Base-by-base conservation (phyloP, 768 basidiomycete species). In the Russula lepida region DNA sequence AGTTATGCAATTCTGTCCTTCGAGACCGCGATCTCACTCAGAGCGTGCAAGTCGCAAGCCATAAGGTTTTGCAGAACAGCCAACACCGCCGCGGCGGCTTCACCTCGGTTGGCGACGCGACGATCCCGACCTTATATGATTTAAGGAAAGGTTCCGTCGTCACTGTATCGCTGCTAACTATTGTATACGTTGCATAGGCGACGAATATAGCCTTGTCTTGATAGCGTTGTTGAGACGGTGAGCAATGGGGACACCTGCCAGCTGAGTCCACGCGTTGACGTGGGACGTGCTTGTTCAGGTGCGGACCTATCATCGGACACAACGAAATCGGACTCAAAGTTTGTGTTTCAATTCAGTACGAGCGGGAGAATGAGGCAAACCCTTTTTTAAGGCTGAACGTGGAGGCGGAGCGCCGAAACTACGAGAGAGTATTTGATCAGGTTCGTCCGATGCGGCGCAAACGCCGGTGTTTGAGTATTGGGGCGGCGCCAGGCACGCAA, bases 371-470 rank as follows among this genome's bases (percentile, higher is more conserved):
- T 30, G 15, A 32, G 30, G 41, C 28, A 17, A n/a, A 28, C 49
- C 43, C 15, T 60, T 60, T 32, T 39, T 54, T 28, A 39, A 58
- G 56, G 46, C 27, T 62, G 50, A 56, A 44, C 51, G 37, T 28
- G 54, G 32, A 7, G 46, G 62, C 62, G 62, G 62, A 63, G 62
- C 62, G 62, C 62, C 56, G 62, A 51, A 28, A 23, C n/a, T 9
- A 46, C 44, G 0, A 37, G 15, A 44, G 41, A 55, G 49, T 49
- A 39, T 58, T 58, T 58, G 52, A 58, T 63, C 56, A 33, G 37
- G 57, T 51, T 51, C 39, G 46, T 54, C 43, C 62, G 57, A 63
- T 63, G 56, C 62, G 62, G 62, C 62, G 62, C 62, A 49, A 54
- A 58, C 46, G 46, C 55, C 50, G 49, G 52, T 17, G 41, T 50